A percentile compares a stretch with the other conserved stretches of the same genome.
These are phyloP conservation scores for Rhodotorula graminis DNA, from an alignment of 768 basidiomycete species.

Conservation along the genomic window DNA sequence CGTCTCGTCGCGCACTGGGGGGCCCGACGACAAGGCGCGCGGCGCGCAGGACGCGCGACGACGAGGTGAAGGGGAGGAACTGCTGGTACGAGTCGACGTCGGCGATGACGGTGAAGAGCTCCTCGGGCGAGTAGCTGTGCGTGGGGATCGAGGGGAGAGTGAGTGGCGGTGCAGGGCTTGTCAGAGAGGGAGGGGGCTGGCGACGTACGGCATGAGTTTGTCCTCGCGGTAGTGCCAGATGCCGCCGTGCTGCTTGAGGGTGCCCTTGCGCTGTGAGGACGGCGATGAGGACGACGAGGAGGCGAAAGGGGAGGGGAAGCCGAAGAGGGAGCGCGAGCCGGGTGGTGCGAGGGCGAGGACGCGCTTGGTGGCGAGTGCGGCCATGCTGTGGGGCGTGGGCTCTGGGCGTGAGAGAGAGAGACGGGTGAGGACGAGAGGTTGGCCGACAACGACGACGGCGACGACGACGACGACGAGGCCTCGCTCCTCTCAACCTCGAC, in stretches of 20 bases:
- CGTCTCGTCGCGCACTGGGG: background rate
- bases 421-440: background rate
- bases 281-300: constrained; percentile 2
- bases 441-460: too few species aligned
- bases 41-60: constrained; percentile 59
- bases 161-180: background rate
- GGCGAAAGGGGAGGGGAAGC: constrained; percentile 21
- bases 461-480: too few species aligned
- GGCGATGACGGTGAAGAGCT: constrained; percentile 80
- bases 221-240: constrained; percentile 70
- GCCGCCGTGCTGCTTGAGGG: constrained; percentile 46
- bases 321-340: constrained; percentile 17
- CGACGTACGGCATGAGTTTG: constrained; percentile 78
- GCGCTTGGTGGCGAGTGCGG: background rate
- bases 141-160: background rate
- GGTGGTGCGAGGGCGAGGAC: background rate
- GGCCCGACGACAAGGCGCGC: background rate
- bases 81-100: constrained; percentile 77
- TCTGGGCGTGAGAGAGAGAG: background rate
- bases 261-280: constrained; percentile 13
- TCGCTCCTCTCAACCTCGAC: too few species aligned
- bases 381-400: background rate
- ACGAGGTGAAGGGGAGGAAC: constrained; percentile 85
- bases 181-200: background rate
- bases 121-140: constrained; percentile 58